A percentile compares a stretch with the other conserved stretches of the same genome.
Conservation (phyloP, 23 red algal species). For the Gracilariopsis chorda region DNA sequence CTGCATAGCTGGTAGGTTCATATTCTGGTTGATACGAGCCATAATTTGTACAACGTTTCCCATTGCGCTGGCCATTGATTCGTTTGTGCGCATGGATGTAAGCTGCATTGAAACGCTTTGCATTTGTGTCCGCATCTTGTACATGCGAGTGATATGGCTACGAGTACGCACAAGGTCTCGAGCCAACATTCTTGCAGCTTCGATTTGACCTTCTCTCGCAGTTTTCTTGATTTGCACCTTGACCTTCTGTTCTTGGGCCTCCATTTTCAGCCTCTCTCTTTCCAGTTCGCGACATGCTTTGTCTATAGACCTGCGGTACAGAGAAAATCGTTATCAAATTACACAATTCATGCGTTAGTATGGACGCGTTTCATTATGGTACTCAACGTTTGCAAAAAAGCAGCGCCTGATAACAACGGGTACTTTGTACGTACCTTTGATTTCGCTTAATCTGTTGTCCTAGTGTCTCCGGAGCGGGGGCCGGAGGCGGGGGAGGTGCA, state of each 20-base stretch:
- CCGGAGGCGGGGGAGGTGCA: conserved; percentile 57
- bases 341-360: no score
- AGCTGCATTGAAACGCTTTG: conserved; percentile 97
- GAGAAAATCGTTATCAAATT: no score
- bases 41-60: conserved; percentile 86
- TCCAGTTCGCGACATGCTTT: conserved; percentile 93
- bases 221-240: conserved; percentile 87
- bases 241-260: conserved; percentile 68
- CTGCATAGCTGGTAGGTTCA: conserved; percentile 94
- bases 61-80: conserved; percentile 91
- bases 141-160: conserved; percentile 76
- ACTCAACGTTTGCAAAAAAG: no score
- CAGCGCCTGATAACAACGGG: no score
- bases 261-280: conserved; percentile 94
- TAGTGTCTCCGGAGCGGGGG: conserved; percentile 54
- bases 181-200: conserved; percentile 87
- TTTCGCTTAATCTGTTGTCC: conserved; percentile 61
- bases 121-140: conserved; percentile 98
- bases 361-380: no score
- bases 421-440: conserved; percentile 50
- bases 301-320: conserved; percentile 66
- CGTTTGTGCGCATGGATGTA: conserved; percentile 82
- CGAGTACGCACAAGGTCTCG: conserved; percentile 91
- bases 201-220: conserved; percentile 81
- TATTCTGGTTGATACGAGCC: conserved; percentile 84